Conservation (phyloP, 2,329 filamentous ascomycete genomes). For the Penicillium brasilianum region DNA sequence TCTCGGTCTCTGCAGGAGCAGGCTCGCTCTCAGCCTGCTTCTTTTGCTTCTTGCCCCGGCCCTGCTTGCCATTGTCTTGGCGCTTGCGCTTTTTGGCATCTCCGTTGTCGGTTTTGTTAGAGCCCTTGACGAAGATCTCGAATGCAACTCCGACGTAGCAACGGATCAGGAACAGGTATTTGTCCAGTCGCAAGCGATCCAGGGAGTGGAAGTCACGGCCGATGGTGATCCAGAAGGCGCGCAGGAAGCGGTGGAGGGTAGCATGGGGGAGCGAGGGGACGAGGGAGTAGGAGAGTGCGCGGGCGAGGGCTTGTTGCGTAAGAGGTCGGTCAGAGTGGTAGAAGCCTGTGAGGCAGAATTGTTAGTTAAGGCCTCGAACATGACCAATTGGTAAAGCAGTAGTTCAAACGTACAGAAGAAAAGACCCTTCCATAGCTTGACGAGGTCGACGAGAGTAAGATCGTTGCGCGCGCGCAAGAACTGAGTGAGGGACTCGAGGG, state of each 20-base stretch:
- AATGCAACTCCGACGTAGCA: slow-evolving; percentile 77
- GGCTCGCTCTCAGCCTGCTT: slow-evolving; percentile 30
- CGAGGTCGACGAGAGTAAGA: slow-evolving; percentile 71
- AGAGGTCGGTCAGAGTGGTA: slow-evolving; percentile 92
- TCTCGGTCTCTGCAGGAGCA: slow-evolving; percentile 23
- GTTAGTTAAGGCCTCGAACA: background rate
- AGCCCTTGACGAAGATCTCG: slow-evolving; percentile 44
- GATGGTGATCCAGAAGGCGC: slow-evolving; percentile 74
- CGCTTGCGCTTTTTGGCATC: slow-evolving; percentile 40
- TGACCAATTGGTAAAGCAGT: background rate
- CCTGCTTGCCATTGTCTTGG: slow-evolving; percentile 34
- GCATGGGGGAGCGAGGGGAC: slow-evolving; percentile 62
- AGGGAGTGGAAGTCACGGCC: slow-evolving; percentile 71
- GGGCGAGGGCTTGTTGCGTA: slow-evolving; percentile 83
- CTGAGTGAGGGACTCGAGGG: slow-evolving; percentile 74
- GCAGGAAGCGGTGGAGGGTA: slow-evolving; percentile 56
- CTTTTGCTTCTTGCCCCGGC: slow-evolving; percentile 36
- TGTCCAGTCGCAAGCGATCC: slow-evolving; percentile 82
- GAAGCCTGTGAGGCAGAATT: slow-evolving; percentile 59
- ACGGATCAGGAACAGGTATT: slow-evolving; percentile 85
- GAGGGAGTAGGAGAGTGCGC: slow-evolving; percentile 73
- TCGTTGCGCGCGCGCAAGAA: slow-evolving; percentile 71
- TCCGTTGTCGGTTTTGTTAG: slow-evolving; percentile 21
- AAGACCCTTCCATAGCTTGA: slow-evolving; percentile 93
- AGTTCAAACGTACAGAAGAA: slow-evolving; percentile 69